Evolutionary conservation across 192 early-diverging fungal species (phyloP), one percentile per base, ranked within the genome.

Genomic region (Coemansia sp.): DNA sequence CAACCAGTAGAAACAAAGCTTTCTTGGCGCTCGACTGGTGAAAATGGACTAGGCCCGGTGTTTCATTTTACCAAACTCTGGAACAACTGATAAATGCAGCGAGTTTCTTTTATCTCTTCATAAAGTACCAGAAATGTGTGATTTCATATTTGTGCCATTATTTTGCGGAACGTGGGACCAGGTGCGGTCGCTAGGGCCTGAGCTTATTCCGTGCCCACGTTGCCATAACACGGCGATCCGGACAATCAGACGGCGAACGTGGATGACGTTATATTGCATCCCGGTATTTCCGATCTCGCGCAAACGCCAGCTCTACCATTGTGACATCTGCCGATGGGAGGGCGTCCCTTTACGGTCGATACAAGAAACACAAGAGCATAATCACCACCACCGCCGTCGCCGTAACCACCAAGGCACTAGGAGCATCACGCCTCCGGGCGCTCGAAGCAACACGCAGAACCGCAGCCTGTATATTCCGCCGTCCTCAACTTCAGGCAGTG

Each of bases 301-400:
- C 32, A 69, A 57, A n/a, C 69, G 69, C 22, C 55, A 43, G 23
- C 67, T 79, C 6, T 66, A 58, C 19, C 76, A 73, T 48, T 79
- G 76, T 49, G 70, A 66, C 43, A 79, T 79, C 5, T 79, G 76
- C 35, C 32, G 70, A 24, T 79, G 76, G 76, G 76, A 79, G 17
- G 76, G 76, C 5, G 43, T 69, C 9, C 62, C 66, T 3, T 22
- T 69, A 21, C 7, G 29, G 21, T 8, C 48, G 12, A 23, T 32
- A 8, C 48, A 27, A 3, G 7, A 39, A 11, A 52, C 29, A 25
- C 61, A 25, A 21, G 21, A 21, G 4, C 48, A 53, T 39, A 48
- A 23, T 23, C 61, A 53, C 19, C 59, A 22, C 45, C 59, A 22
- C 45, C 59, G 27, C 11, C 58, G 9, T 1, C 39, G 45, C 12